Evolutionary conservation across 1,284 basidiomycete species (phyloP), one percentile per base, ranked within the genome.

Genomic region (Microbotryum silenes-acaulis): DNA sequence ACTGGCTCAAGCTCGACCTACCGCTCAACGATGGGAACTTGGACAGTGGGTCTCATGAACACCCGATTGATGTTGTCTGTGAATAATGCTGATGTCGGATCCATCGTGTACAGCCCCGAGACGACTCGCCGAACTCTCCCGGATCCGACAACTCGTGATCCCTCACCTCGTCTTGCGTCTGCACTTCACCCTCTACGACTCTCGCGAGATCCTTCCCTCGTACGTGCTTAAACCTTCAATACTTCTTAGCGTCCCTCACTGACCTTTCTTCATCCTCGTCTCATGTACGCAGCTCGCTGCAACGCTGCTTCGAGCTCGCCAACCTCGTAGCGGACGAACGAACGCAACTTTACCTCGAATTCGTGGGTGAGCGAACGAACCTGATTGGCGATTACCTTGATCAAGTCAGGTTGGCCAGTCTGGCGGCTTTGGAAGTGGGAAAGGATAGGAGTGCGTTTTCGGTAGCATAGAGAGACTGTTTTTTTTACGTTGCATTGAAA

Each of bases 91-190:
- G 6, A 57, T 23, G 6, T 33, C 6, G 25, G 10, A 20, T 46
- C 3, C 21, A 21, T 14, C 31, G 42, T 21, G 58, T 64, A 29
- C 69, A 81, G 83, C 78, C 53, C 81, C 86, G 56, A 81, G 80
- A 14, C 80, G 89, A 16, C 77, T 79, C 23, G 78, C 78, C 29
- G 90, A 96, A 69, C 81, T 96, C 55, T 77, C 81, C 3, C 82
- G 87, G 25, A 89, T 97, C 61, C 83, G 93, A 37, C 86, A 90
- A 70, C 85, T 93, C 45, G 94, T 89, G 75, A 80, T 97, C 21
- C 94, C 93, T 0, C 91, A 97, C 73, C 81, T 97, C 46, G 83
- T 97, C 66, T 80, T 97, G 63, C 84, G 89, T 23, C 77, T 97
- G 20, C 93, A 97, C 73, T 78, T 81, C 37, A 78, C 87, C 60